These are phyloP conservation scores for Candida koratica DNA, from an alignment of 805 yeast species.

Conservation along the genomic window DNA sequence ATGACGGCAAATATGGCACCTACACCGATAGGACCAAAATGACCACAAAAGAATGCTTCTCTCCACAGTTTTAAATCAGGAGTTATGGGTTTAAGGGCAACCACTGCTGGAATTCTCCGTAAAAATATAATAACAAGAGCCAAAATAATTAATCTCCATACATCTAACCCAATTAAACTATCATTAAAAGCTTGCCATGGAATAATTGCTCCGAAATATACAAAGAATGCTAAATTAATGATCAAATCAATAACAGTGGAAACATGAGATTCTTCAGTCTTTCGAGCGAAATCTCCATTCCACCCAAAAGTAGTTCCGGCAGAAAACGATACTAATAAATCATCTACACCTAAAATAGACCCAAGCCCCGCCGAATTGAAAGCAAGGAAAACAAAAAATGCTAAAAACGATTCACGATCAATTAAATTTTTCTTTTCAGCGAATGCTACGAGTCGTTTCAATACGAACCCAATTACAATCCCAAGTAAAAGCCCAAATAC, in stretches of 20 bases:
- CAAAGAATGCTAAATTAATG: slow-evolving; percentile 79
- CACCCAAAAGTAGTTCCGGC: slow-evolving; percentile 94
- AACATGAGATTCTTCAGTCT: slow-evolving; percentile 81
- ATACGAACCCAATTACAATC: slow-evolving; percentile 61
- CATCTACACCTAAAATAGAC: slow-evolving; percentile 83
- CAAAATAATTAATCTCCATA: slow-evolving; percentile 76
- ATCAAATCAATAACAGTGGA: slow-evolving; percentile 86
- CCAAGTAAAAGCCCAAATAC: slow-evolving; percentile 76
- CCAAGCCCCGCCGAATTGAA: slow-evolving; percentile 87
- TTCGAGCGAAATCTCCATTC: slow-evolving; percentile 85
- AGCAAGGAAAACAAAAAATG: slow-evolving; percentile 77
- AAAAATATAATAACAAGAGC: slow-evolving; percentile 71
- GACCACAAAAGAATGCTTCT: slow-evolving; percentile 91
- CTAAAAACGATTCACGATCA: slow-evolving; percentile 85
- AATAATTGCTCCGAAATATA: slow-evolving; percentile 84
- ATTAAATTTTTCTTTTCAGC: slow-evolving; percentile 68
- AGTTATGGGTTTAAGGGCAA: slow-evolving; percentile 68
- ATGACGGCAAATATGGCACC: slow-evolving; percentile 87
- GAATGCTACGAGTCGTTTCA: slow-evolving; percentile 66
- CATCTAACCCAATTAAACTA: slow-evolving; percentile 54
- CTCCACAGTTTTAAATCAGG: slow-evolving; percentile 91
- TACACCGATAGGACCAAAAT: slow-evolving; percentile 95
- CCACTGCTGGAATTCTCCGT: slow-evolving; percentile 79
- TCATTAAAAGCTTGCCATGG: slow-evolving; percentile 84
- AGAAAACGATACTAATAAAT: slow-evolving; percentile 80